Percentiles rank a stretch among this genome's conserved stretches.
These are phyloP conservation scores for Hymenoscyphus salicellus DNA, from an alignment of 2,329 filamentous ascomycete genomes.

Conservation along the genomic window DNA sequence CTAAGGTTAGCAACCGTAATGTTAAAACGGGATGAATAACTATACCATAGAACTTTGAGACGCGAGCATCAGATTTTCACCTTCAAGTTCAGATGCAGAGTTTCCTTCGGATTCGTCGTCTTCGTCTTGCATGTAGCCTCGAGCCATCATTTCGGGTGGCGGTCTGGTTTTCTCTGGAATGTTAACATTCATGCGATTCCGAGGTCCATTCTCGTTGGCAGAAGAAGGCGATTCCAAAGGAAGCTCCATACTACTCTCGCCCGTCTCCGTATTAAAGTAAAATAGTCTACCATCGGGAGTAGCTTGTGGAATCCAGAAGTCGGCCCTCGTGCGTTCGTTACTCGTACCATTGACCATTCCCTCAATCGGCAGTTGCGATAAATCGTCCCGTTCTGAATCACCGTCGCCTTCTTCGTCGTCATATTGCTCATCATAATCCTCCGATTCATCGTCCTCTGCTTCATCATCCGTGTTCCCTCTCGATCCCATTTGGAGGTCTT, in stretches of 20 bases:
- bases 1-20: constrained; percentile 28
- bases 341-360: constrained; percentile 47
- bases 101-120: constrained; percentile 81
- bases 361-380: constrained; percentile 62
- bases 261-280: constrained; percentile 98
- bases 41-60: constrained; percentile 68
- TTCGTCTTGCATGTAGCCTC: constrained; percentile 77
- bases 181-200: constrained; percentile 82
- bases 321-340: constrained; percentile 76
- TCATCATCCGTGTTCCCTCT: constrained; percentile 51
- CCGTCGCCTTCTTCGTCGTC: constrained; percentile 58
- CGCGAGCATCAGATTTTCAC: constrained; percentile 67
- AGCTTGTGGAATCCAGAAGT: constrained; percentile 98
- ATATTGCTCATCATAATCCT: constrained; percentile 65
- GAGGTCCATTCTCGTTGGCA: constrained; percentile 75
- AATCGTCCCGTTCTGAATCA: constrained; percentile 60
- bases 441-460: constrained; percentile 63
- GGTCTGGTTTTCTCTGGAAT: constrained; percentile 88
- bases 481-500: constrained; percentile 55
- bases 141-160: constrained; percentile 85
- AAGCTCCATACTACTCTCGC: constrained; percentile 89
- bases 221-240: constrained; percentile 87
- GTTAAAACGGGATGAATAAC: neutral
- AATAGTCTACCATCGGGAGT: constrained; percentile 90
- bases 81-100: constrained; percentile 84